phyloP scores from a whole-genome alignment of 345 rosid genomes.

The Populus ilicifolia region DNA sequence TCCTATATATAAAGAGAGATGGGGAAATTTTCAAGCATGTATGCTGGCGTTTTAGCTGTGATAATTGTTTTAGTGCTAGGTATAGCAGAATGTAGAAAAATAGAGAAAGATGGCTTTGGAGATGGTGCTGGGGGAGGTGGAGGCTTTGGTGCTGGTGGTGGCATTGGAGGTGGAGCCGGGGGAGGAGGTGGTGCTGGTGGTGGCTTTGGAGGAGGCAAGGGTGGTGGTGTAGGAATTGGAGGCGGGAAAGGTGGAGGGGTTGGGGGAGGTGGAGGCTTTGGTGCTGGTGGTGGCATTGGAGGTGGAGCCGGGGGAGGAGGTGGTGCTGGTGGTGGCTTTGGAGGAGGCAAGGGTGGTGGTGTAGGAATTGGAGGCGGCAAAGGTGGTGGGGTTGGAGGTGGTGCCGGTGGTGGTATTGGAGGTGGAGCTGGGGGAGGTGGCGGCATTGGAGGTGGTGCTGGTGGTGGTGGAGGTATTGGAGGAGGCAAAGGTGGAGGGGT shows the following conservation, averaged over 20 bases:
- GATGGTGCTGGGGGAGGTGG: not conserved
- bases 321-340: not conserved
- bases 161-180: not conserved
- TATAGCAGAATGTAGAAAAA: conserved; percentile 35
- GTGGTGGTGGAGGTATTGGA: too few relatives aligned
- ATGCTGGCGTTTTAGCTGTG: conserved; percentile 15
- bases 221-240: not conserved
- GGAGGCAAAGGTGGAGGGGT: too few relatives aligned
- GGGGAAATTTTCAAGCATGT: conserved; percentile 20
- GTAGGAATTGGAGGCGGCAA: too few relatives aligned
- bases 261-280: too few relatives aligned
- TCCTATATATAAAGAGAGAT: conserved; percentile 5
- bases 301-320: conserved; percentile 2
- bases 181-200: conserved; percentile 7
- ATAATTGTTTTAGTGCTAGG: conserved; percentile 30
- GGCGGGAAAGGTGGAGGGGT: not conserved
- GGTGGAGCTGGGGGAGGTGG: conserved; percentile 21
- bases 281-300: not conserved
- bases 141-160: not conserved
- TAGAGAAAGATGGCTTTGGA: conserved; percentile 24
- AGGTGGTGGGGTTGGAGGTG: too few relatives aligned
- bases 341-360: not conserved
- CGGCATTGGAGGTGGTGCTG: conserved; percentile 17
- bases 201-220: not conserved
- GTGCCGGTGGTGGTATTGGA: conserved; percentile 16